phyloP scores from a whole-genome alignment of 176 grass and related monocot genomes.

The Typha latifolia region DNA sequence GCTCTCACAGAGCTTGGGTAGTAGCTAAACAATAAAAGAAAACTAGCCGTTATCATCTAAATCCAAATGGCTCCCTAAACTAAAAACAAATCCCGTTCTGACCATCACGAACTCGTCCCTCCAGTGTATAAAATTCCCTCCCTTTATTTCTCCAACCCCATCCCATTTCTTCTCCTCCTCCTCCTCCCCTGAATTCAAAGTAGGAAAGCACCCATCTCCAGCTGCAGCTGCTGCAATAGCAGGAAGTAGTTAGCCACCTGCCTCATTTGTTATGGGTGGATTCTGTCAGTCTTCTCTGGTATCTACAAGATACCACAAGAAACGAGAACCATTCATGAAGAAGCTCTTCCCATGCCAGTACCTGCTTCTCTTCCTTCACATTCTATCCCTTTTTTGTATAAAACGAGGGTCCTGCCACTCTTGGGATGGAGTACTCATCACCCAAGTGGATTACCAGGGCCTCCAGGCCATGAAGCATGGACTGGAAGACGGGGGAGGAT shows the following conservation, averaged over 20 bases:
- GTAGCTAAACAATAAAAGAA: background rate
- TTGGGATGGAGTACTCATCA: conserved; percentile 61
- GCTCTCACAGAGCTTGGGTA: background rate
- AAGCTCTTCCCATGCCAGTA: background rate
- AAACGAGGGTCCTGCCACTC: conserved; percentile 3
- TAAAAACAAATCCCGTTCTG: no score
- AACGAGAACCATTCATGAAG: background rate
- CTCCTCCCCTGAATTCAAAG: background rate
- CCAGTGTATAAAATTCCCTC: no score
- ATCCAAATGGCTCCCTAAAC: background rate
- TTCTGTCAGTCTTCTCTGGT: background rate
- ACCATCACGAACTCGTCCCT: no score
- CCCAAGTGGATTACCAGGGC: conserved; percentile 68
- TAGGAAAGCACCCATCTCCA: background rate
- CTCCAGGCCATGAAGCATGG: conserved; percentile 63
- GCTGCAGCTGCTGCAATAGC: background rate
- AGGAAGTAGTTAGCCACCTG: background rate
- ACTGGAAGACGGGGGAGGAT: conserved; percentile 46
- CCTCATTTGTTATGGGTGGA: background rate
- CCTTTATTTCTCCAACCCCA: background rate
- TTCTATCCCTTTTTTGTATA: background rate
- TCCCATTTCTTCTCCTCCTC: background rate
- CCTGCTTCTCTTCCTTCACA: background rate
- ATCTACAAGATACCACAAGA: background rate
- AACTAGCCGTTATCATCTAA: conserved; percentile 1